Evolutionary conservation across 2,329 filamentous ascomycete genomes (phyloP), one percentile per base, ranked within the genome.

Genomic region (Cercospora sp.): DNA sequence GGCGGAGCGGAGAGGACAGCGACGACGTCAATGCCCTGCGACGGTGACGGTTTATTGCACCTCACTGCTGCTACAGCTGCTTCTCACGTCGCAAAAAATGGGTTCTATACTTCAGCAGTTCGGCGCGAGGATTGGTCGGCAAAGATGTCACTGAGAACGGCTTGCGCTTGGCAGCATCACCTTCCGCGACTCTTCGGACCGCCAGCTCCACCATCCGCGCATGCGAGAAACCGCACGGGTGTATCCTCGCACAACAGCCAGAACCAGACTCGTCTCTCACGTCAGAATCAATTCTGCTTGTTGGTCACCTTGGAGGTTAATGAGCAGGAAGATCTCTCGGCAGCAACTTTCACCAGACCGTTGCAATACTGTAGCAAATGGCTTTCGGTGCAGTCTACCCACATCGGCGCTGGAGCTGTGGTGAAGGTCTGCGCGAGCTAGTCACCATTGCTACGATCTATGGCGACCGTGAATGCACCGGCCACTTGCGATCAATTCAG

Each of bases 121-220:
- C 53, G 20, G 23, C 26, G 30, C 30, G 53, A 58, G 30, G 53
- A 58, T 58, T 30, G 53, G 53, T 58, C 53, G 53, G 53, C 53
- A 58, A 28, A 58, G 53, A 58, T 58, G 53, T 58, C 53, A 58
- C 53, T 28, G 53, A 30, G 26, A 30, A 33, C 20, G 23, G 53
- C 53, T 28, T 12, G 53, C 53, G 53, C 53, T 58, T 31, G 53
- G 53, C 53, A 58, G 26, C 53, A 58, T 58, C 16, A 51, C 45
- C 53, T 30, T 58, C 13, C 53, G 30, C 26, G 26, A 58, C 53
- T 23, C 45, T 51, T 58, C 26, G 30, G 53, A 33, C n/a, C 26
- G 53, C 30, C n/a, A 58, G 53, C 53, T 58, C 53, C 53, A 30
- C 53, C 26, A 13, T 16, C 5, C 20, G 4, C 23, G 53, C 18